Evolutionary conservation across 163 green algal genomes (phyloP), one percentile per base, ranked within the genome.

Genomic region (Chlorella variabilis): DNA sequence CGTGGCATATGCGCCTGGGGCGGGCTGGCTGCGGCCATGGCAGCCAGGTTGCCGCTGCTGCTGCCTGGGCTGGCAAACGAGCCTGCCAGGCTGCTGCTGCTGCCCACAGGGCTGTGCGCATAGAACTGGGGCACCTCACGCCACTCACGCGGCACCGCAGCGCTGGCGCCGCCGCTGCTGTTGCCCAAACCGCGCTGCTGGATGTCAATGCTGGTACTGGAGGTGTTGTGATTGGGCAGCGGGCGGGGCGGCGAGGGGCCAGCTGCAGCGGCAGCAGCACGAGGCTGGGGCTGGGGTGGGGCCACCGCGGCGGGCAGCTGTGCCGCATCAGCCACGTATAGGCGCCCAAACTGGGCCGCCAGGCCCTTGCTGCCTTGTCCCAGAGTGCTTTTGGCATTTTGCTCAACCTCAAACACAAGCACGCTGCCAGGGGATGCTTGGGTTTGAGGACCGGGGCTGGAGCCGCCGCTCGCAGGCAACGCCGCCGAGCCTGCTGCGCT

Each of bases 341-440:
- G 54, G 11, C 75, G 58, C 4, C 85, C 85, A 84, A 89, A 86
- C 45, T 80, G 71, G 0, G 70, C 23, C 2, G 23, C 54, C 70
- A 89, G 63, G 23, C 58, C 61, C 7, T 66, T 38, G 38, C 58
- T 39, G 31, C 45, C 36, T 0, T 36, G n/a, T 2, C 87, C 73
- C 21, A 83, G n/a, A 13, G 78, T 27, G 17, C 86, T 66, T 6
- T 27, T 41, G 2, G 78, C 23, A n/a, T n/a, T n/a, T 3, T 89
- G 59, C 17, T 91, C 81, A n/a, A 91, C n/a, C 27, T 88, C 88
- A 70, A 91, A 84, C 6, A 88, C 83, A 5, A 91, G 66, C n/a
- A 87, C 78, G 7, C 73, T 80, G 56, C 45, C 15, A 15, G 45
- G 45, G 45, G 45, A 11, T 54, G 45, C 45, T 23, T 54, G 45